Base-by-base conservation (phyloP, 192 early-diverging fungal genomes). In the Lobosporangium transversale region DNA sequence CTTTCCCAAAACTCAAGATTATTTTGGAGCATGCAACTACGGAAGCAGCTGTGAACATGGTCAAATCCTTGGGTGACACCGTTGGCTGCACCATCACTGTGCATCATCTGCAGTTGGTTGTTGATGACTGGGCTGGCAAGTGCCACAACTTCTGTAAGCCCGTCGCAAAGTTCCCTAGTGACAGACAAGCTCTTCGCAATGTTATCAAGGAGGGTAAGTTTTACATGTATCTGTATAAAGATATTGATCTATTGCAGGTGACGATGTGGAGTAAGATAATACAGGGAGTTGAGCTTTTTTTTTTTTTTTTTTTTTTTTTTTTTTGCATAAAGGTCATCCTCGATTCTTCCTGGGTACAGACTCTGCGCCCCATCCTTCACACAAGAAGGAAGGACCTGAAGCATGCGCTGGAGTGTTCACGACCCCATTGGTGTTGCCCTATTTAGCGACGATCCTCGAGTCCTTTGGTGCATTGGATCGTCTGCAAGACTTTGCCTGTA, bases 61-160 rank as follows among this genome's bases (percentile, higher is more conserved):
- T 89, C 80, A 96, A 97, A 80, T 90, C 92, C 14, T 79, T 97
- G 52, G 95, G 95, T 32, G 86, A 89, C 26, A 97, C 95, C 14
- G 94, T 99, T 12, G 97, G 87, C 0, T 97, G 95, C 78, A 93
- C 91, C 12, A 97, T 99, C 67, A 99, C 97, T 1, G 91, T 97
- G 5, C 97, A 99, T 81, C 96, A 99, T 74, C 78, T 99, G 66
- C 83, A 91, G 51, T 80, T 99, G 17, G 85, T 93, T 30, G 91
- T 97, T 0, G 97, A 99, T 70, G 96, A 99, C 80, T 99, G 97
- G 97, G 97, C 97, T 29, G 97, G 96, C 7, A 89, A 94, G 66
- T 91, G 90, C 58, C 97, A 99, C 68, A 88, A 96, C 79, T 99
- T 95, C 80, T 99, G 97, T 86, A 99, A 99, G 82, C 97, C 97